phyloP scores from a whole-genome alignment of 495 filamentous ascomycete genomes.

The Hypoxylon crocopeplum region DNA sequence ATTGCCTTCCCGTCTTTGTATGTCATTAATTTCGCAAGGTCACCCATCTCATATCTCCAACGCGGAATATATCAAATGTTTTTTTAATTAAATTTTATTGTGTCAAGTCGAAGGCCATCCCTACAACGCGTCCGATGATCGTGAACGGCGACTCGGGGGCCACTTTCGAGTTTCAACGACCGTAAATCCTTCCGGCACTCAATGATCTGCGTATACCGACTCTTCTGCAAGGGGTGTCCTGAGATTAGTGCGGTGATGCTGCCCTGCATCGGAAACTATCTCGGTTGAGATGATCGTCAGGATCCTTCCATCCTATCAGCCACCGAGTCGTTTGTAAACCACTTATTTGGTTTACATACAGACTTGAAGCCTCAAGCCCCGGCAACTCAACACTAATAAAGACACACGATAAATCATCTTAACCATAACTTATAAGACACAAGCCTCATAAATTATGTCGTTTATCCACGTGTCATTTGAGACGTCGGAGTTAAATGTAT shows the following conservation, averaged over 20 bases:
- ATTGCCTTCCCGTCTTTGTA: conserved; percentile 5
- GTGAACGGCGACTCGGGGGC: conserved; percentile 1
- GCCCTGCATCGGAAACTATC: conserved; percentile 31
- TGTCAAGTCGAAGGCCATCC: too few relatives aligned
- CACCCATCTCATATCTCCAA: background rate
- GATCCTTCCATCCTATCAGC: conserved; percentile 18
- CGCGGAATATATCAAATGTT: background rate
- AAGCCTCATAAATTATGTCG: background rate
- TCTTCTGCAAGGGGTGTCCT: conserved; percentile 33
- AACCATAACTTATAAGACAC: conserved; percentile 2
- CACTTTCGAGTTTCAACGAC: conserved; percentile 10
- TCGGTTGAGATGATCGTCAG: conserved; percentile 33
- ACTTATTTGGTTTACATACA: too few relatives aligned
- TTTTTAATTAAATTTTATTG: too few relatives aligned
- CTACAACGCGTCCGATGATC: background rate
- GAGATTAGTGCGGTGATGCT: conserved; percentile 13
- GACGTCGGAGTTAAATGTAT: too few relatives aligned
- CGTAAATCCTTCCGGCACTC: conserved; percentile 13
- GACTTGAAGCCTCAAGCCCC: too few relatives aligned
- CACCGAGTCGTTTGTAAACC: too few relatives aligned
- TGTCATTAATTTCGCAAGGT: conserved; percentile 18
- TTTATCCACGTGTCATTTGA: too few relatives aligned
- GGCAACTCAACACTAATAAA: too few relatives aligned
- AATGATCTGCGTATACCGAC: conserved; percentile 28
- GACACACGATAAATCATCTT: too few relatives aligned